Conservation (phyloP, 768 basidiomycete species). For the Ephemerocybe angulata region DNA sequence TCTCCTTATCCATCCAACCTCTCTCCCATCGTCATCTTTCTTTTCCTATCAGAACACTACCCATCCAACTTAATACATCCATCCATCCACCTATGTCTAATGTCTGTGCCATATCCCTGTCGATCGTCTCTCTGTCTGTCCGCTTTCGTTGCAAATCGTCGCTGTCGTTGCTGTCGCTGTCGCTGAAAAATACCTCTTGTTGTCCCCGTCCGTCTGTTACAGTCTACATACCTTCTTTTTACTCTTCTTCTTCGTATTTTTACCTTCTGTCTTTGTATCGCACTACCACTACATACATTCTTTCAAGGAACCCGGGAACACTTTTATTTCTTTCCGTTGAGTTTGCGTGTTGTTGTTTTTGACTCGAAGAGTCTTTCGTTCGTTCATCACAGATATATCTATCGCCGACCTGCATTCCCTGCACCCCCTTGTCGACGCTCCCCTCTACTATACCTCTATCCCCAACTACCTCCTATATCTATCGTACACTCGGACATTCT, state of each 20-base stretch:
- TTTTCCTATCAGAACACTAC: not conserved
- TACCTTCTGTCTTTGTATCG: too few relatives aligned
- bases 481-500: too few relatives aligned
- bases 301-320: not conserved
- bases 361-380: not conserved
- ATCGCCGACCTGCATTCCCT: not conserved
- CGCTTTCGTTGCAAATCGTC: not conserved
- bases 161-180: not conserved
- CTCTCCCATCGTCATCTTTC: not conserved
- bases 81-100: not conserved
- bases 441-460: too few relatives aligned
- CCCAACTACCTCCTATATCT: too few relatives aligned
- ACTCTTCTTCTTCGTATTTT: not conserved
- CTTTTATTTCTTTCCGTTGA: not conserved
- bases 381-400: not conserved
- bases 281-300: too few relatives aligned
- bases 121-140: not conserved
- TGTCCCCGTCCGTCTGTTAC: too few relatives aligned
- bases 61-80: not conserved
- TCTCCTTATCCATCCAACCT: slow-evolving; percentile 9
- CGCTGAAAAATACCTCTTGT: not conserved
- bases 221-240: not conserved
- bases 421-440: too few relatives aligned
- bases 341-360: not conserved
- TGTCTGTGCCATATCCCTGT: not conserved